Evolutionary conservation across 306 rosid species (phyloP), one percentile per base, ranked within the genome.

Genomic region (Vigna mungo): DNA sequence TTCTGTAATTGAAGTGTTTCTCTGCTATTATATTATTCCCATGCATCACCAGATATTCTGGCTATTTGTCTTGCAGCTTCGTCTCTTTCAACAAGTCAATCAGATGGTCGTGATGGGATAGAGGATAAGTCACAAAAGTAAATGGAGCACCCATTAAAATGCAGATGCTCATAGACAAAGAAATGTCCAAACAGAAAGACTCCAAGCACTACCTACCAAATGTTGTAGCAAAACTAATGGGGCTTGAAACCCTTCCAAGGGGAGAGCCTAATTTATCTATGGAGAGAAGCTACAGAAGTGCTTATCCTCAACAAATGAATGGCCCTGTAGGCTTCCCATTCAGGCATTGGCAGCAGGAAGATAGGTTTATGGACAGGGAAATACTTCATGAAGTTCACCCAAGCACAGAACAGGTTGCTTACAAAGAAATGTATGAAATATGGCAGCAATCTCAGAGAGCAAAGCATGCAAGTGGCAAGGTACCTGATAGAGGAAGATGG

Each of bases 161-260:
- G 89, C 91, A 63, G 48, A 66, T 67, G 72, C 54, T 86, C 80
- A 83, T 91, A 86, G 90, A 86, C 82, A 91, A 76, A 83, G 96
- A 82, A 54, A 91, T 96, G 97, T 86, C 90, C 25, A 91, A 87
- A 89, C 96, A 86, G 67, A 70, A 83, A 37, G 86, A 81, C 64
- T 86, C 85, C 62, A 96, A 77, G 80, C 85, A 79, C 75, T 83
- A 80, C 34, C 86, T 92, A 37, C 87, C 98, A 58, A 96, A 92
- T 75, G 87, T 91, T 63, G 97, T 96, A 78, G 99, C 99, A 73
- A 91, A 90, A 84, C 84, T 93, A 82, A 96, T 93, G 99, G 99
- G 98, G 76, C 94, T 96, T 78, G 99, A 96, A 52, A 48, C 88
- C 80, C 80, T 91, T 54, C 94, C 96, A 49, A 71, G 52, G 9